Evolutionary conservation across 2,329 filamentous ascomycete genomes (phyloP), one percentile per base, ranked within the genome.

Genomic region (Emmonsiellopsis sp.): DNA sequence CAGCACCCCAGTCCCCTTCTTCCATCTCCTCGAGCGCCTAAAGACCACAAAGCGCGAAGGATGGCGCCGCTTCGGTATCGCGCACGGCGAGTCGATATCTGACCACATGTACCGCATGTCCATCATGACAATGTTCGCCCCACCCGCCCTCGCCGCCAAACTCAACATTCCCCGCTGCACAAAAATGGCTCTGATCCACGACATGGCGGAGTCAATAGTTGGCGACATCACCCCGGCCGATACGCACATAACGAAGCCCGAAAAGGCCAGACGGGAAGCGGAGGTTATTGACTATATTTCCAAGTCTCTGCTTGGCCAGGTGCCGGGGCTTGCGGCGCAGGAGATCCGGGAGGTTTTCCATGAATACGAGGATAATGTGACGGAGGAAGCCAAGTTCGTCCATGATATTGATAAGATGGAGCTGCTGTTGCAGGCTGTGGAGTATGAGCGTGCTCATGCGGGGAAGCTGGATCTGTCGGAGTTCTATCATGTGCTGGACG

Each of bases 31-130:
- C 58, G 88, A 95, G 71, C 86, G 88, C 49, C 81, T 98, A 54
- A 98, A 98, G 80, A 96, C 91, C 6, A 95, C 88, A 57, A 94
- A 95, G 71, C 86, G 93, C 56, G 93, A 96, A 72, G 93, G 93
- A 59, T 98, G 93, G 93, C 82, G 87, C 53, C 83, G 93, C 39
- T 96, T 96, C 67, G 84, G 83, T 40, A 89, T 98, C 61, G 61
- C 68, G 53, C 59, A 60, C 54, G 87, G 88, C 68, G 93, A 98
- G 71, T 95, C 89, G 2, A 96, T 98, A 66, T 81, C 88, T 52
- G 93, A 98, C 74, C 93, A 98, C 78, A 98, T 98, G 93, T 98
- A 97, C 74, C 90, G 93, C 73, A 98, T 98, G 93, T 89, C 91
- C 49, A 81, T 98, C 61, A 89, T 98, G 70, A 90, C 88, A 58